Evolutionary conservation across 2,329 filamentous ascomycete genomes (phyloP), one percentile per base, ranked within the genome.

Genomic region (Neofusicoccum laricinum): DNA sequence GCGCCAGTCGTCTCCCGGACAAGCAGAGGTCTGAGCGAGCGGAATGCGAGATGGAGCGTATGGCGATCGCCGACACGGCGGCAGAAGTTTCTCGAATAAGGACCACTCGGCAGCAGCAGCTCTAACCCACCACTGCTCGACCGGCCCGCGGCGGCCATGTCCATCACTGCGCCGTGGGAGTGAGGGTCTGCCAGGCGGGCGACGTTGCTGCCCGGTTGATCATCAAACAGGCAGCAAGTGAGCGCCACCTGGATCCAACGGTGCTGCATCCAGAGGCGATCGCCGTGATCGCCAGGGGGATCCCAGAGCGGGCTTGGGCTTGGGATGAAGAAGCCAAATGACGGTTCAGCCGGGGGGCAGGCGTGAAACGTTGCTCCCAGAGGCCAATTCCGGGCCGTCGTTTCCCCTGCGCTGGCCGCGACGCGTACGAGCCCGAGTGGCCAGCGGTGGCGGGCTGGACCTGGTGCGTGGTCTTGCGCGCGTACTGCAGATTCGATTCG

Each of bases 311-410:
- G 41, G 40, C 32, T 41, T 45, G 53, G 53, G 38, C 53, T 36
- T 45, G 55, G 40, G 55, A 59, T 59, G 55, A 59, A 59, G 55
- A 59, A 59, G 55, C 55, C 55, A 59, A 59, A 59, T 59, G 41
- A 46, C 55, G 55, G 55, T 32, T 30, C 14, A 34, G 53, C 53
- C 46, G 46, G 46, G 46, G 46, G 21, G 4, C 36, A n/a, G 45
- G 55, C 50, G 50, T 59, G 55, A 59, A 59, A 59, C 55, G 40
- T 59, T 59, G 55, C 55, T 43, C 19, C 19, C 53, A 57, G 30
- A 32, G 30, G 55, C 25, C 55, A 59, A 59, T 45, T 45, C 40
- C 40, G 41, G 55, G 55, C 55, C 55, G 41, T 34, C 55, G 55
- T 46, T 59, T 59, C 55, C 55, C 55, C 41, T 25, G 30, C 55